Evolutionary conservation across 345 rosid genomes (phyloP).

Genomic region (Eucalyptus polybractea): DNA sequence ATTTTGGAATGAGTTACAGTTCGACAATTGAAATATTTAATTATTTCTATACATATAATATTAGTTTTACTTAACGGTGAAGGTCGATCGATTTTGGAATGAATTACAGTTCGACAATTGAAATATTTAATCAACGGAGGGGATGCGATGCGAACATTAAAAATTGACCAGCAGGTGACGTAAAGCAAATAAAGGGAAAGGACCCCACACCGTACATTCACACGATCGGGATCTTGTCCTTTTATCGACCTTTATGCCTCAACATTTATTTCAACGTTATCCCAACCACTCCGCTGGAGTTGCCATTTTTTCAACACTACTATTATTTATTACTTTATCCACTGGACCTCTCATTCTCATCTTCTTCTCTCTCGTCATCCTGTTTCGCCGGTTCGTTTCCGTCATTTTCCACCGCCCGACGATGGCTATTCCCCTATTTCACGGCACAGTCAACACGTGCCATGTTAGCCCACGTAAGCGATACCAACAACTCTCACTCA

Average conservation of each 20-base stretch:
- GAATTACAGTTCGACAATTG: too few species aligned
- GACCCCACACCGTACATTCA: not conserved
- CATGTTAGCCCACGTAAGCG: not conserved
- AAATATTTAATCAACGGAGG: not conserved
- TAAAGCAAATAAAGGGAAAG: not conserved
- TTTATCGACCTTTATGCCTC: not conserved
- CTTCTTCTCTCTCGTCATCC: not conserved
- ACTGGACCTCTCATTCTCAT: not conserved
- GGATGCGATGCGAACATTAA: not conserved
- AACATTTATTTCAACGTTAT: not conserved
- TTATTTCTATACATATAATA: too few species aligned
- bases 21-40: not conserved
- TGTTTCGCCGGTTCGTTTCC: not conserved
- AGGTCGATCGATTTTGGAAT: too few species aligned
- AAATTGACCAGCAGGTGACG: not conserved
- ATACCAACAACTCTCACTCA: fast-evolving
- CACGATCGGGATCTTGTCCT: not conserved
- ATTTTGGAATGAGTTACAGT: not conserved
- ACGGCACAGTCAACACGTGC: not conserved
- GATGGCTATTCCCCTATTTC: not conserved
- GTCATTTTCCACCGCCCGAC: not conserved
- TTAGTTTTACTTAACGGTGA: too few species aligned
- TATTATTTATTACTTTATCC: not conserved
- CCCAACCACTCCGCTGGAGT: not conserved
- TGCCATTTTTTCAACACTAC: not conserved